Evolutionary conservation across 768 basidiomycete species (phyloP), one percentile per base, ranked within the genome.

Genomic region (Crucibulum laeve): DNA sequence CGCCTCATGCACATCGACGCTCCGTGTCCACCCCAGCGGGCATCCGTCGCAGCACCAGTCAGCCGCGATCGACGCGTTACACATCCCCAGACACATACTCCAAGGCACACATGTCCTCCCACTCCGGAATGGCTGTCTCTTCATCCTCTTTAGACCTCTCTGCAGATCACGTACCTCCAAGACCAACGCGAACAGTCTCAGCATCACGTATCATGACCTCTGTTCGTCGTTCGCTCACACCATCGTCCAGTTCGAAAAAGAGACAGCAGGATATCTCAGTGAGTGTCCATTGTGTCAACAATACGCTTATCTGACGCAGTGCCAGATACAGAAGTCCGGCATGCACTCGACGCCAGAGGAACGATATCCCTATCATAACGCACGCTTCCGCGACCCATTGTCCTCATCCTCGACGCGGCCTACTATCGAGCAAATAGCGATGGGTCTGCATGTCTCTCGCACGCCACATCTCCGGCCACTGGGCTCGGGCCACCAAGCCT

Each of bases 381-480:
- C 50, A 21, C 56, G 56, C 30, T 59, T 54, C 44, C 41, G 60
- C 49, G 53, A 59, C 14, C 46, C 52, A 25, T 68, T 72, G 48
- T 59, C 72, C 22, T 36, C 35, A 8, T 49, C 69, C 21, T 45
- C 65, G 19, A 56, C 66, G 17, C 79, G 75, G 13, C 85, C 85
- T 1, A 82, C 80, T 37, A 73, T 86, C 30, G 79, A 84, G 53
- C 85, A 88, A 62, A 88, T 88, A 47, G 81, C 83, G 11, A 87
- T 88, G 84, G 86, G 86, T 15, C 70, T 88, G 18, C 86, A 88
- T 59, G 65, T 84, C 23, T 87, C 86, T 4, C 78, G 82, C 26
- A 88, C 86, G 1, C 86, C 86, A 3, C 85, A 87, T 57, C 62
- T 87, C 22, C 74, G 79, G 33, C 70, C 74, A 6, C 57, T 65